phyloP scores from a whole-genome alignment of 768 basidiomycete species.

The Leccinum arenicola region DNA sequence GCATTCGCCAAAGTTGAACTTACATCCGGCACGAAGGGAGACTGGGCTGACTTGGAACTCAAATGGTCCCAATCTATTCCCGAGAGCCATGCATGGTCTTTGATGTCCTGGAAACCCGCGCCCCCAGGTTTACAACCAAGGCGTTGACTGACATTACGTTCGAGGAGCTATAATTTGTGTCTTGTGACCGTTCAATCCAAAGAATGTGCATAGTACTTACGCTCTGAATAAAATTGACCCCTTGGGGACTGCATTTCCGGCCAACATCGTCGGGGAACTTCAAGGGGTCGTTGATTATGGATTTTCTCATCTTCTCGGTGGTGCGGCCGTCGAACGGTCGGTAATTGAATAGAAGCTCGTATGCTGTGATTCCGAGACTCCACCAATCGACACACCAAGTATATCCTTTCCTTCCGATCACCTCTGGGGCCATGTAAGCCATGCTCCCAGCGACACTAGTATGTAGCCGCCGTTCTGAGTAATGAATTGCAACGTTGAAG shows the following conservation, averaged over 20 bases:
- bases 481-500: constrained; percentile 99
- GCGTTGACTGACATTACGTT: constrained; percentile 73
- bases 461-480: constrained; percentile 83
- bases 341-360: constrained; percentile 79
- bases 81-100: constrained; percentile 81
- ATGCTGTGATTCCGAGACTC: constrained; percentile 89
- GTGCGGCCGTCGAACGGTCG: constrained; percentile 92
- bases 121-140: constrained; percentile 75
- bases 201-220: constrained; percentile 43
- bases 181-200: constrained; percentile 11
- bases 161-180: constrained; percentile 60
- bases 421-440: constrained; percentile 99
- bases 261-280: constrained; percentile 70
- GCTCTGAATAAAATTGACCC: constrained; percentile 60
- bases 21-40: constrained; percentile 92
- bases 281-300: constrained; percentile 79
- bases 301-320: constrained; percentile 82
- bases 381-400: constrained; percentile 94
- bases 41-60: constrained; percentile 63
- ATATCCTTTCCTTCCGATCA: constrained; percentile 90
- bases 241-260: constrained; percentile 60
- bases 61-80: constrained; percentile 78
- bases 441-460: constrained; percentile 96
- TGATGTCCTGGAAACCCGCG: constrained; percentile 75
- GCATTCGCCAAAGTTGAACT: constrained; percentile 33